Evolutionary conservation across 768 basidiomycete genomes (phyloP).

Genomic region (Russula griseocarnosa): DNA sequence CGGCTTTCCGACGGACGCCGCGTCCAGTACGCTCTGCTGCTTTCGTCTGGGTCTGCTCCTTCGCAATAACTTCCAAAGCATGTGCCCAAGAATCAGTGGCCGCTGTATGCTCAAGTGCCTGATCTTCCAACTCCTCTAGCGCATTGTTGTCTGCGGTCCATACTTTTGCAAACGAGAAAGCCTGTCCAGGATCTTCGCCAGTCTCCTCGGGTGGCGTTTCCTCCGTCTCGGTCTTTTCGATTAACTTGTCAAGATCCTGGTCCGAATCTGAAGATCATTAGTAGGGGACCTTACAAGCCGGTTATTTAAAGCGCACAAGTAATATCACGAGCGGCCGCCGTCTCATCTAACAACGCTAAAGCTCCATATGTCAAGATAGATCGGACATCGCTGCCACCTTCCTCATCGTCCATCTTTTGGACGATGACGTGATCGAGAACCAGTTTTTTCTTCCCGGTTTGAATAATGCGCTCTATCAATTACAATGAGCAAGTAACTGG

Average conservation of each 20-base stretch:
- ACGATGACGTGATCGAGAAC: conserved; percentile 94
- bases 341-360: conserved; percentile 73
- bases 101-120: conserved; percentile 39
- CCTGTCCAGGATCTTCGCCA: conserved; percentile 48
- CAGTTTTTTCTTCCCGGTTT: conserved; percentile 92
- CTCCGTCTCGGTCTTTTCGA: conserved; percentile 79
- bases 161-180: conserved; percentile 87
- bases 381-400: conserved; percentile 70
- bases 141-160: conserved; percentile 79
- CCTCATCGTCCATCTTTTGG: conserved; percentile 88
- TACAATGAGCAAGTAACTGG: not conserved
- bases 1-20: conserved; percentile 70
- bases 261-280: conserved; percentile 55
- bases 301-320: conserved; percentile 43
- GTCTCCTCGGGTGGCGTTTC: conserved; percentile 48
- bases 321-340: conserved; percentile 58
- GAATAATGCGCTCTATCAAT: conserved; percentile 76
- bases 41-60: conserved; percentile 44
- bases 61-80: conserved; percentile 51
- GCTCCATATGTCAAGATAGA: conserved; percentile 90
- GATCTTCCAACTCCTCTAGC: conserved; percentile 64
- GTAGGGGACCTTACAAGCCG: not conserved
- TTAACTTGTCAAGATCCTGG: conserved; percentile 77
- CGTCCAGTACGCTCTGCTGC: conserved; percentile 61
- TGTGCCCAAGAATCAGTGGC: conserved; percentile 79